These are phyloP conservation scores for Aspergillus biplanus DNA, from an alignment of 495 filamentous ascomycete species.

Conservation along the genomic window DNA sequence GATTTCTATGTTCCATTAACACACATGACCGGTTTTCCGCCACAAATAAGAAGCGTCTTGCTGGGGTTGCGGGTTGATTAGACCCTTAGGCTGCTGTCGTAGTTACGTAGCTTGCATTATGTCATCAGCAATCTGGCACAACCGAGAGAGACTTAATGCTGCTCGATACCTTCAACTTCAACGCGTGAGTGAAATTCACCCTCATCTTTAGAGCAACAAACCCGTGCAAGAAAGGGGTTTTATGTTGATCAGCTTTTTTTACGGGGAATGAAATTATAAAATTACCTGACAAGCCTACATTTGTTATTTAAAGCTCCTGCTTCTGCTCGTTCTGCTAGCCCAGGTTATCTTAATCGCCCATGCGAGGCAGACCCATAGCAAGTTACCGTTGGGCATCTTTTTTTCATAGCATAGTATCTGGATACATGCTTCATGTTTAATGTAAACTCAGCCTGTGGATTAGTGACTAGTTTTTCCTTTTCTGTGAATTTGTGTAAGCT, in stretches of 20 bases:
- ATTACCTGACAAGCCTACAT: neutral
- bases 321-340: constrained; percentile 27
- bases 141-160: constrained; percentile 18
- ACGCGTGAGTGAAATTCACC: constrained; percentile 29
- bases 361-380: constrained; percentile 39
- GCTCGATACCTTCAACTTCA: constrained; percentile 22
- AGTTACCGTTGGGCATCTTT: constrained; percentile 32
- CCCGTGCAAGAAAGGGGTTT: constrained; percentile 5
- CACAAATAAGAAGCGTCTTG: neutral
- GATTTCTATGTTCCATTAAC: too few species aligned
- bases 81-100: constrained; percentile 27
- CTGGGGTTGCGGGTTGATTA: neutral
- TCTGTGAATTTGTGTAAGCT: constrained; percentile 21
- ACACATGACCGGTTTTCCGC: neutral
- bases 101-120: constrained; percentile 42
- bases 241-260: neutral
- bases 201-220: constrained; percentile 20
- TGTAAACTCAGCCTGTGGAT: neutral
- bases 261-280: neutral
- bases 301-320: constrained; percentile 12
- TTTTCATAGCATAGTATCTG: constrained; percentile 22
- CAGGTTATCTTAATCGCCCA: constrained; percentile 27
- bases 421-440: constrained; percentile 29
- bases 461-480: neutral
- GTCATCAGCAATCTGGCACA: constrained; percentile 41